A percentile compares a stretch with the other conserved stretches of the same genome.
phyloP scores from a whole-genome alignment of 345 rosid genomes.

The Sisymbrium altissimum region DNA sequence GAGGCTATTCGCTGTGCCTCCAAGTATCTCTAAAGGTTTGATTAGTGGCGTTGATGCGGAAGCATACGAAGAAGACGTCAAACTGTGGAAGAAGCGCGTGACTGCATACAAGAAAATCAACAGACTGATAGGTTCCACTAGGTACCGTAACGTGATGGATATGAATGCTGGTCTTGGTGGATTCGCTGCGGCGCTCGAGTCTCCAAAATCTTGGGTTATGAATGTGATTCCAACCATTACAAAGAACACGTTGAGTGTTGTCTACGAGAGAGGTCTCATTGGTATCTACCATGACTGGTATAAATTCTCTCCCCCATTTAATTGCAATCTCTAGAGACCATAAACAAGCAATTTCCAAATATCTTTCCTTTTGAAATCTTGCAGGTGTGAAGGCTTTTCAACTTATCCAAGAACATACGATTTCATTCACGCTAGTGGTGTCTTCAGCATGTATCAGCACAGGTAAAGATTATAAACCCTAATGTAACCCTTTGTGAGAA shows the following conservation, averaged over 20 bases:
- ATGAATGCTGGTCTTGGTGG: constrained; percentile 97
- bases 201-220: constrained; percentile 94
- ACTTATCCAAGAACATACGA: constrained; percentile 97
- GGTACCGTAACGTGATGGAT: constrained; percentile 91
- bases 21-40: constrained; percentile 59
- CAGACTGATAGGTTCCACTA: constrained; percentile 66
- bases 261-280: constrained; percentile 85
- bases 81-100: constrained; percentile 78
- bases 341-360: background rate
- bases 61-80: constrained; percentile 59
- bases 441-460: constrained; percentile 75
- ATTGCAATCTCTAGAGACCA: background rate
- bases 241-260: constrained; percentile 74
- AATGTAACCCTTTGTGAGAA: background rate
- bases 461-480: constrained; percentile 32
- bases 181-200: constrained; percentile 88
- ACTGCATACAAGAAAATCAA: constrained; percentile 64
- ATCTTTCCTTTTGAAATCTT: background rate
- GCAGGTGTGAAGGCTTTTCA: constrained; percentile 98
- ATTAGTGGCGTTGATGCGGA: constrained; percentile 53
- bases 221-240: constrained; percentile 82
- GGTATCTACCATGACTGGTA: constrained; percentile 98
- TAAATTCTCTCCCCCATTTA: background rate
- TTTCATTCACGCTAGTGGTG: constrained; percentile 76
- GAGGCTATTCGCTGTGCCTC: constrained; percentile 81